Evolutionary conservation across 257 asterid genomes (phyloP), one percentile per base, ranked within the genome.

Genomic region (Cruciata laevipes): DNA sequence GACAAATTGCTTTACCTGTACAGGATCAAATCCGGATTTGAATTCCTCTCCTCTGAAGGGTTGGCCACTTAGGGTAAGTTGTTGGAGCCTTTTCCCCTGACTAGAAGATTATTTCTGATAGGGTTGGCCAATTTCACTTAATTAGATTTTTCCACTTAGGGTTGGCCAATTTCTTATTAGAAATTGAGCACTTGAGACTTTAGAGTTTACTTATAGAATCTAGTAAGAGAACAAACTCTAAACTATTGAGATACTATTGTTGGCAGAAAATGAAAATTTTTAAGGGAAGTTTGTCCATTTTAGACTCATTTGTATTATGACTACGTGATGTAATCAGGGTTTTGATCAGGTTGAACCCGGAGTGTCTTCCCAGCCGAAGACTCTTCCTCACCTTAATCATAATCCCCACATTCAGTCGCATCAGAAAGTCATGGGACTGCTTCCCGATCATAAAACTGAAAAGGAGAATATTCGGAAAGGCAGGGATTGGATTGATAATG

Each of bases 31-130:
- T 74, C 76, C 33, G 38, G 71, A 60, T 17, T 64, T 38, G 38
- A 70, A 68, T 59, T 67, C 57, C 24, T 66, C 69, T 58, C 82
- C 76, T 7, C 71, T 78, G 49, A 71, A 70, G 47, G 82, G 82
- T 55, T 78, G 82, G 82, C 78, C 82, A 10, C 76, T 78, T 23
- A 47, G 49, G 71, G 82, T 78, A 63, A 61, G 82, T 71, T 24
- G 31, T 27, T 49, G 56, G 24, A 69, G 64, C 63, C 42, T 32
- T 58, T 66, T 44, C 16, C 58, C 30, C 42, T 18, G 51, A 9
- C 38, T 33, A 20, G 14, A 6, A 0, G 27, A 35, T 33, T 18
- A 0, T 6, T n/a, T 62, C 17, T 7, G 30, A 35, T 24, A 32
- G 51, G 30, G n/a, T n/a, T n/a, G n/a, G n/a, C n/a, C n/a, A n/a